A percentile compares a stretch with the other conserved stretches of the same genome.
Evolutionary conservation across 2,329 filamentous ascomycete species (phyloP).

Genomic region (Trichoderma pleuroti): DNA sequence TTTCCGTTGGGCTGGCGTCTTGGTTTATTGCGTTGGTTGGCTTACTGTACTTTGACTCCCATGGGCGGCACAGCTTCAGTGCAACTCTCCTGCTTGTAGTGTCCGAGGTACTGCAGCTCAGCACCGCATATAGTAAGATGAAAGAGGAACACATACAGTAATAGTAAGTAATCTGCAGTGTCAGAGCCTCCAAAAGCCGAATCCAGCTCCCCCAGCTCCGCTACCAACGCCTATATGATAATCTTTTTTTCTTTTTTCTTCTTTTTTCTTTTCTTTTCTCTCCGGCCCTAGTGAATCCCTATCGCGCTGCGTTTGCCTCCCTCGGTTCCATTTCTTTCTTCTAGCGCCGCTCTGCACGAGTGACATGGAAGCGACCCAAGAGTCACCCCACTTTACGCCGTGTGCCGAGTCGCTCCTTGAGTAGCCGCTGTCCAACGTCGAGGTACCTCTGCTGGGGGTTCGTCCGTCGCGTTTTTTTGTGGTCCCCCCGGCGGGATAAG

Average conservation of each 20-base stretch:
- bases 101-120: background rate
- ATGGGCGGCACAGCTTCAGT: background rate
- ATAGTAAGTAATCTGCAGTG: background rate
- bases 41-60: background rate
- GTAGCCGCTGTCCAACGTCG: slow-evolving; percentile 12
- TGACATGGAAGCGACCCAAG: background rate
- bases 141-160: background rate
- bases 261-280: background rate
- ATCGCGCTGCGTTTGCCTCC: background rate
- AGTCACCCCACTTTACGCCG: slow-evolving; percentile 15
- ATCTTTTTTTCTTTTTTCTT: background rate
- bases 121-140: background rate
- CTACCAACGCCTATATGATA: background rate
- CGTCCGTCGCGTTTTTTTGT: background rate
- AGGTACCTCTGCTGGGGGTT: background rate
- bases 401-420: slow-evolving; percentile 9
- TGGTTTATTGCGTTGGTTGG: background rate
- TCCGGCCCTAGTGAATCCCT: background rate
- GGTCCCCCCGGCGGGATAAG: slow-evolving; percentile 14
- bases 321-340: background rate
- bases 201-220: background rate
- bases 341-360: background rate
- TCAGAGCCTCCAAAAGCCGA: background rate
- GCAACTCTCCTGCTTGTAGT: background rate
- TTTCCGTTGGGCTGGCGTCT: background rate